Evolutionary conservation across 1,284 basidiomycete species (phyloP), one percentile per base, ranked within the genome.

Genomic region (Marasmius tenuissimus): DNA sequence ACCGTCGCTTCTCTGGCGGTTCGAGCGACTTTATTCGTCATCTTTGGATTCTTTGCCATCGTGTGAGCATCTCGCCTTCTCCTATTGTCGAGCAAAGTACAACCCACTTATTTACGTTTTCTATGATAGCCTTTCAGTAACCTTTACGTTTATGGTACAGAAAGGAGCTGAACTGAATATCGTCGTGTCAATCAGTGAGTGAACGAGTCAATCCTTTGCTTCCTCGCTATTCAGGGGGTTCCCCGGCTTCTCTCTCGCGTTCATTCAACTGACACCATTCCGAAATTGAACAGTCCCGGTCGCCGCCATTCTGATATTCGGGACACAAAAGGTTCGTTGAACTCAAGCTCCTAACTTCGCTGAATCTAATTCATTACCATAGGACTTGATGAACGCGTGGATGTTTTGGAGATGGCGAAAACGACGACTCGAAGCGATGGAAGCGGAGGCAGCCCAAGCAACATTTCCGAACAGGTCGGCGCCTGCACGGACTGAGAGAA

Each of bases 41-140:
- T 65, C 22, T 65, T 65, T 33, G 64, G 64, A 6, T 14, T 65
- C 34, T 56, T 65, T 51, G 61, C 64, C 3, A 33, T 62, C 34
- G 39, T 38, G 64, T 64, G 38, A 59, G 63, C 57, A 1, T 34
- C 12, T 45, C 22, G 34, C 16, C 8, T 14, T n/a, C 35, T 39
- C 6, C 35, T 35, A 38, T 14, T 39, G 10, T 27, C 27, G 27
- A 27, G 27, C 27, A 27, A 27, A 27, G 27, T 33, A 45, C 39
- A n/a, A 57, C 34, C 27, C 35, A 33, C 12, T 20, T 1, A 35
- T 39, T 42, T 35, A 59, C 39, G 51, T 6, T 33, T 57, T 18
- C 40, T 42, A 12, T n/a, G 3, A 42, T 42, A 62, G 61, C 9
- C 33, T 65, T 18, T 56, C 58, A 40, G 6, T 62, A 8, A 57